phyloP scores from a whole-genome alignment of 2,329 filamentous ascomycete species.

The Karstenula rhodostoma region DNA sequence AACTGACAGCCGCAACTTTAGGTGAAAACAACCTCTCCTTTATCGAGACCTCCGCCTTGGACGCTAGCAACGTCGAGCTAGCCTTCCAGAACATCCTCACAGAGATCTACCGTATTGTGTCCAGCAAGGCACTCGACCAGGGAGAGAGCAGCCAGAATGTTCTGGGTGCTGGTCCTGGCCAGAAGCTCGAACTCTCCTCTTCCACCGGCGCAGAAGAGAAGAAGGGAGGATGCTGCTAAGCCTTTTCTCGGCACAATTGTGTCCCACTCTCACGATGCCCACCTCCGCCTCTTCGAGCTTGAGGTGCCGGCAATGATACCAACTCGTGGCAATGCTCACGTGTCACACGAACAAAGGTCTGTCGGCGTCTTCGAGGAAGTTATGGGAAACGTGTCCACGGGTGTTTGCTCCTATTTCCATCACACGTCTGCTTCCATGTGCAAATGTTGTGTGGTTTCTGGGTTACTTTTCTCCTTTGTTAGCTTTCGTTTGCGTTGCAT shows the following conservation, averaged over 20 bases:
- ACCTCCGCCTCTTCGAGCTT: constrained; percentile 22
- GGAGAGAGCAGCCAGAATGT: constrained; percentile 82
- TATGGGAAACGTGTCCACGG: constrained; percentile 28
- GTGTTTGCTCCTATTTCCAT: constrained; percentile 35
- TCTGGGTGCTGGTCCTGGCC: constrained; percentile 64
- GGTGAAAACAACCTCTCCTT: constrained; percentile 98
- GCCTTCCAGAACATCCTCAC: constrained; percentile 99
- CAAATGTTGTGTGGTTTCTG: constrained; percentile 37
- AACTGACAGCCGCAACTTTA: constrained; percentile 49
- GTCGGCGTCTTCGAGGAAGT: constrained; percentile 46
- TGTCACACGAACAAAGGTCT: constrained; percentile 42
- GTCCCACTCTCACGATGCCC: constrained; percentile 21
- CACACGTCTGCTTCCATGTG: constrained; percentile 38
- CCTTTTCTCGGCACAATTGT: constrained; percentile 19
- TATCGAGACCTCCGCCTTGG: constrained; percentile 98
- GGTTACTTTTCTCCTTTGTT: constrained; percentile 25
- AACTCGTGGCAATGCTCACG: constrained; percentile 34
- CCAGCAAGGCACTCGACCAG: constrained; percentile 93
- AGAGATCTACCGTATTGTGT: constrained; percentile 99
- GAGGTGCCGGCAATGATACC: constrained; percentile 20
- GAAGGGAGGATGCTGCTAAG: constrained; percentile 81
- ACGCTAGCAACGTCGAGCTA: constrained; percentile 98
- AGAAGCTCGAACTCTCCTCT: constrained; percentile 23
- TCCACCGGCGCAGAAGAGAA: constrained; percentile 81
- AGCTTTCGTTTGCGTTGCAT: constrained; percentile 38